These are phyloP conservation scores for Rhodotorula sp. DNA, from an alignment of 1,284 basidiomycete genomes.

Conservation along the genomic window DNA sequence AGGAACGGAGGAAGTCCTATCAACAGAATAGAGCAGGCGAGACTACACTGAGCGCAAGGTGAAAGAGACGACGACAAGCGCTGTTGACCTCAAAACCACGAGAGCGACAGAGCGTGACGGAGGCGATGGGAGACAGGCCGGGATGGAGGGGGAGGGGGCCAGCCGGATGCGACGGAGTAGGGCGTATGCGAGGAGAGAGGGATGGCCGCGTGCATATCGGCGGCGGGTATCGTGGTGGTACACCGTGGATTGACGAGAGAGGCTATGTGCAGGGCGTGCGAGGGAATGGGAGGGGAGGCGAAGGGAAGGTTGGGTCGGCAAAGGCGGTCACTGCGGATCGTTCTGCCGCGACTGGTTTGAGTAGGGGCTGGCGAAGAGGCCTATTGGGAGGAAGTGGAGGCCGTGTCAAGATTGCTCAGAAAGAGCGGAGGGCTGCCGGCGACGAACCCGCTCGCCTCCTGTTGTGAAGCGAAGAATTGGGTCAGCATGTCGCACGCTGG, in stretches of 20 bases:
- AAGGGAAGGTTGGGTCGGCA: background rate
- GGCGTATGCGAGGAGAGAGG: background rate
- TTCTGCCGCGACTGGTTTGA: constrained; percentile 25
- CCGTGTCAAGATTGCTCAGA: background rate
- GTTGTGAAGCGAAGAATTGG: background rate
- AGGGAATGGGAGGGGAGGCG: no score
- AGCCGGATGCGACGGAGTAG: no score
- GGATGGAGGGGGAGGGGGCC: no score
- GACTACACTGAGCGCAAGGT: no score
- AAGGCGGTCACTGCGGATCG: constrained; percentile 2
- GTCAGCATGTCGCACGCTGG: background rate
- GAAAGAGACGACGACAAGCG: background rate
- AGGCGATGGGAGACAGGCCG: background rate
- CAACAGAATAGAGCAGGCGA: no score
- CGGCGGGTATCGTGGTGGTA: background rate
- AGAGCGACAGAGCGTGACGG: background rate
- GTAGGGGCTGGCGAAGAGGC: constrained; percentile 27
- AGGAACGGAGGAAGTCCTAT: no score
- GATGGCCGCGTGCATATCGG: background rate
- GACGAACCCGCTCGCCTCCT: constrained; percentile 23
- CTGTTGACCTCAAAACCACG: no score
- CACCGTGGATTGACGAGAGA: background rate
- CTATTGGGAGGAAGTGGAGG: background rate
- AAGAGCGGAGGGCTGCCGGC: background rate
- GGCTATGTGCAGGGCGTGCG: background rate